These are phyloP conservation scores for Fraxinus velutina DNA, from an alignment of 305 asterid genomes.

Conservation along the genomic window DNA sequence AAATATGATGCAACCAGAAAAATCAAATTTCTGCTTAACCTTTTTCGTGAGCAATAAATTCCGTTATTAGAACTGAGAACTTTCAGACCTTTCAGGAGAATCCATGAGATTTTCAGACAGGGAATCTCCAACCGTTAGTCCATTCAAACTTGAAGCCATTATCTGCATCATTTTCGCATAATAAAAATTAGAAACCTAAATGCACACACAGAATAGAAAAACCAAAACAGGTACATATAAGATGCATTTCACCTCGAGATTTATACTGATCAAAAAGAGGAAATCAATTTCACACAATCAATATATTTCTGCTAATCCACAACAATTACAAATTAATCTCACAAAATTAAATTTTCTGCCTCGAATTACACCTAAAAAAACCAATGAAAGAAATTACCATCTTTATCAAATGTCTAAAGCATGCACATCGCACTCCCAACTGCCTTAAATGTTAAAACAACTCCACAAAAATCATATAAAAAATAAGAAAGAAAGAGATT, in stretches of 20 bases:
- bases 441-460: neutral
- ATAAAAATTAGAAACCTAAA: neutral
- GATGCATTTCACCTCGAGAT: neutral
- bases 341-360: neutral
- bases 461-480: neutral
- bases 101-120: constrained; percentile 62
- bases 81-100: constrained; percentile 70
- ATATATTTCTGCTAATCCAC: neutral
- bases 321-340: neutral
- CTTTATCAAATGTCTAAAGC: neutral
- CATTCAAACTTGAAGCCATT: constrained; percentile 94
- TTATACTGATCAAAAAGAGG: neutral
- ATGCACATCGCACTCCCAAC: neutral
- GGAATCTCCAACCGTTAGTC: constrained; percentile 73
- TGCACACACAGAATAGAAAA: constrained; percentile 2
- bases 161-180: constrained; percentile 48
- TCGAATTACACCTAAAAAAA: neutral
- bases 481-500: neutral
- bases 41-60: neutral
- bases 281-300: neutral
- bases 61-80: constrained; percentile 24
- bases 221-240: neutral
- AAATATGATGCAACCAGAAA: neutral
- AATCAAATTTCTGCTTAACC: neutral
- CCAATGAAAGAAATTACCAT: neutral